A percentile compares a stretch with the other conserved stretches of the same genome.
Evolutionary conservation across 768 basidiomycete genomes (phyloP).

Genomic region (Boletus tomentosulus): DNA sequence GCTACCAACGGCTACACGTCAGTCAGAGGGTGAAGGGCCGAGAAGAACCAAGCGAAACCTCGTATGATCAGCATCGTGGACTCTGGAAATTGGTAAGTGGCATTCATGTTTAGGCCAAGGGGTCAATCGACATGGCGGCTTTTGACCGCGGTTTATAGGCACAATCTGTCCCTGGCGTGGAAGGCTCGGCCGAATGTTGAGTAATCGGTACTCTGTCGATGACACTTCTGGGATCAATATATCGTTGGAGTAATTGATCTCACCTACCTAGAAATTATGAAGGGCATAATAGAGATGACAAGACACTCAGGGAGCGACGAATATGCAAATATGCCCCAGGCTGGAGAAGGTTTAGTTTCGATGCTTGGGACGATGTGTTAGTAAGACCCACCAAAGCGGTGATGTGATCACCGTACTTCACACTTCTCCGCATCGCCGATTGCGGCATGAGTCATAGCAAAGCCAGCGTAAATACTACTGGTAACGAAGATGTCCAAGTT

Average conservation of each 20-base stretch:
- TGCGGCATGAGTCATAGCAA: neutral
- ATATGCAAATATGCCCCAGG: neutral
- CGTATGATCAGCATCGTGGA: constrained; percentile 6
- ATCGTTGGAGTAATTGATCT: neutral
- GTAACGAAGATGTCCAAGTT: neutral
- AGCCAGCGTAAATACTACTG: neutral
- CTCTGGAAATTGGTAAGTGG: constrained; percentile 9
- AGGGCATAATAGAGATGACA: neutral
- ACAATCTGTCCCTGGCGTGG: neutral
- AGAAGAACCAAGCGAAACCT: constrained; percentile 1
- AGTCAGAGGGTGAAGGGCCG: neutral
- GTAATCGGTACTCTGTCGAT: neutral
- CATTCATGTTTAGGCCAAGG: constrained; percentile 1
- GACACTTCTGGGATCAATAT: neutral
- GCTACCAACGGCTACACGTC: constrained; percentile 2
- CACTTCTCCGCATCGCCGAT: neutral
- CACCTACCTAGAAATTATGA: neutral
- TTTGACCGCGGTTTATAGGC: constrained; percentile 6
- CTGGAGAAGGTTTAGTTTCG: neutral
- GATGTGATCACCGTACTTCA: neutral
- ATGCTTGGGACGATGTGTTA: neutral
- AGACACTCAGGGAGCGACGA: neutral
- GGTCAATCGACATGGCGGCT: neutral
- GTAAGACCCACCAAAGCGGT: neutral
- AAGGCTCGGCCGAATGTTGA: neutral